Conservation (phyloP, 345 rosid genomes). For the Crucihimalaya himalaica region DNA sequence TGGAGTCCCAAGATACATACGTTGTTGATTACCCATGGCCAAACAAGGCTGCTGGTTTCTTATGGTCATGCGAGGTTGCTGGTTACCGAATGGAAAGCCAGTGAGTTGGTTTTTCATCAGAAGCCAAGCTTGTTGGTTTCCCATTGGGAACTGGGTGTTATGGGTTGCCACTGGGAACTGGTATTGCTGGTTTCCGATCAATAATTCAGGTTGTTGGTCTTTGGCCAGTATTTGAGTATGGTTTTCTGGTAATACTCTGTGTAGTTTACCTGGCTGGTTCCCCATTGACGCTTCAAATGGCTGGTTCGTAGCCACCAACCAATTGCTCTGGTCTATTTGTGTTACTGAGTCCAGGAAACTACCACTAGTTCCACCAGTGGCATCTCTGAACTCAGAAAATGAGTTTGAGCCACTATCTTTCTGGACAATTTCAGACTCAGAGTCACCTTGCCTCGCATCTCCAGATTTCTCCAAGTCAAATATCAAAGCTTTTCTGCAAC, state of each 20-base stretch:
- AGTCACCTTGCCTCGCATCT: slow-evolving; percentile 31
- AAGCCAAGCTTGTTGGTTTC: slow-evolving; percentile 33
- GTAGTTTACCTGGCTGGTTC: slow-evolving; percentile 15
- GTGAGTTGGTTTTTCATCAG: slow-evolving; percentile 28
- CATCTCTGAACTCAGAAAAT: slow-evolving; percentile 28
- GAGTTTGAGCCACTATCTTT: slow-evolving; percentile 33
- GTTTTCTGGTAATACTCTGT: too few species aligned
- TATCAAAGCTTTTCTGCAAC: slow-evolving; percentile 59
- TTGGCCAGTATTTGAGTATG: neutral
- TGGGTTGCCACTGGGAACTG: slow-evolving; percentile 31
- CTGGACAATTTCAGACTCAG: slow-evolving; percentile 28
- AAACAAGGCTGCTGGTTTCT: slow-evolving; percentile 42
- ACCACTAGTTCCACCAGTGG: slow-evolving; percentile 24
- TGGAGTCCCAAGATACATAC: slow-evolving; percentile 29
- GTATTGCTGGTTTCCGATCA: slow-evolving; percentile 28
- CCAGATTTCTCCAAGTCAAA: slow-evolving; percentile 54
- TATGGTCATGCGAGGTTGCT: slow-evolving; percentile 37
- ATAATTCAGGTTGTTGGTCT: slow-evolving; percentile 30
- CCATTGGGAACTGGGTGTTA: slow-evolving; percentile 13
- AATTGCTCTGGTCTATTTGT: slow-evolving; percentile 42
- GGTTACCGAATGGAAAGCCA: slow-evolving; percentile 31
- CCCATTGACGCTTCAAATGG: slow-evolving; percentile 11
- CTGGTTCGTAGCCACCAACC: slow-evolving; percentile 21
- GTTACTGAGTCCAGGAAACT: slow-evolving; percentile 24
- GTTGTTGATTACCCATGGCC: slow-evolving; percentile 33